These are phyloP conservation scores for Saccharomycopsis lassenensis DNA, from an alignment of 805 yeast species.

Conservation along the genomic window DNA sequence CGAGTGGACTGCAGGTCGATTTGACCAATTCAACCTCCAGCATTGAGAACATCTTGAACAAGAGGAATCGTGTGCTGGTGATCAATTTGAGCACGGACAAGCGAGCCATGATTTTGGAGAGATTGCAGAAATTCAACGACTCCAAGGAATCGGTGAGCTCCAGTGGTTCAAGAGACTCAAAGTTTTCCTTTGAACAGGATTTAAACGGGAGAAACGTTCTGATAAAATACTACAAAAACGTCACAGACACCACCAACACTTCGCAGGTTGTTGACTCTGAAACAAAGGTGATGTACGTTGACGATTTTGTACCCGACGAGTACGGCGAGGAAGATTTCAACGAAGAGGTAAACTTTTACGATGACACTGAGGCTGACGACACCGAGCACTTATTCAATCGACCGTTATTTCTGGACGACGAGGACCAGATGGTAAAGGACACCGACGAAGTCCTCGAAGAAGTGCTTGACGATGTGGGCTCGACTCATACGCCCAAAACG, in stretches of 20 bases:
- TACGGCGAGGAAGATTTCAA: conserved; percentile 21
- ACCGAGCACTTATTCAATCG: conserved; percentile 30
- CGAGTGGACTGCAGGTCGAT: too few species aligned
- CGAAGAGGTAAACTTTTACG: conserved; percentile 26
- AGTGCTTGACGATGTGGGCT: conserved; percentile 9
- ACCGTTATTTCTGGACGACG: conserved; percentile 26
- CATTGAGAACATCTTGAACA: too few species aligned
- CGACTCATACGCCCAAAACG: too few species aligned
- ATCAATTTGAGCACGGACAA: conserved; percentile 8
- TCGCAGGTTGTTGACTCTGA: conserved; percentile 13
- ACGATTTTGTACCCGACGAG: conserved; percentile 21
- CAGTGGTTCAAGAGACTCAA: conserved; percentile 20
- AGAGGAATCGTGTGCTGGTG: conserved; percentile 4
- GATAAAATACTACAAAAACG: conserved; percentile 27
- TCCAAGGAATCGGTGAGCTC: conserved; percentile 4
- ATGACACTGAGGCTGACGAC: conserved; percentile 27
- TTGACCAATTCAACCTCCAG: too few species aligned
- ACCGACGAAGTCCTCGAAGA: conserved; percentile 3
- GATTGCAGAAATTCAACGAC: conserved; percentile 3
- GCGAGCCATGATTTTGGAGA: conserved; percentile 9
- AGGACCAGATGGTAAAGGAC: too few species aligned
- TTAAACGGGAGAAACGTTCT: conserved; percentile 27
- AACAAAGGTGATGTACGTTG: conserved; percentile 21
- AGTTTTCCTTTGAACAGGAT: conserved; percentile 27
- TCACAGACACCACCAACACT: conserved; percentile 20